These are phyloP conservation scores for Epichloe baconii DNA, from an alignment of 2,329 filamentous ascomycete species.

Conservation along the genomic window DNA sequence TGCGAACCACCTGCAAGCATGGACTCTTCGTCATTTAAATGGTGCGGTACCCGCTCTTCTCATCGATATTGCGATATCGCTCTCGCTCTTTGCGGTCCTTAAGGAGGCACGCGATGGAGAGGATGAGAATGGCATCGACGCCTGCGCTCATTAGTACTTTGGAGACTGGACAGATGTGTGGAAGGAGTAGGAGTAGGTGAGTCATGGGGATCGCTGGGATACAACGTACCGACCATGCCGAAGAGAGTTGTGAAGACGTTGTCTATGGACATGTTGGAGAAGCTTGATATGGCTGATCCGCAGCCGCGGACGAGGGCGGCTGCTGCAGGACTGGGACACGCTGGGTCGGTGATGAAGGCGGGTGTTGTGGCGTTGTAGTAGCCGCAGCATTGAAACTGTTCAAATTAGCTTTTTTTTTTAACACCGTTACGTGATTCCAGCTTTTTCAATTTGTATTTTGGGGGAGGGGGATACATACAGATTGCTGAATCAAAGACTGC, in stretches of 20 bases:
- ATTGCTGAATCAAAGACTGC: conserved; percentile 58
- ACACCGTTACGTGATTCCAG: neutral
- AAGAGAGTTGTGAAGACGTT: conserved; percentile 69
- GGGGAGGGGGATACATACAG: conserved; percentile 34
- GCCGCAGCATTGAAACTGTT: conserved; percentile 67
- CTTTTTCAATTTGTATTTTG: neutral
- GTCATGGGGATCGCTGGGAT: no score
- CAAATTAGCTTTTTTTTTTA: neutral
- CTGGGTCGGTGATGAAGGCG: conserved; percentile 55
- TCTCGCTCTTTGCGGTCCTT: conserved; percentile 72
- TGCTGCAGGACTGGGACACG: conserved; percentile 56
- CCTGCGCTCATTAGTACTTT: conserved; percentile 20
- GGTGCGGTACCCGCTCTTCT: conserved; percentile 51
- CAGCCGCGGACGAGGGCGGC: conserved; percentile 61
- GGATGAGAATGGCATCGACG: conserved; percentile 53
- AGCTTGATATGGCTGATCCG: conserved; percentile 51
- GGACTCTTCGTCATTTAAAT: conserved; percentile 21
- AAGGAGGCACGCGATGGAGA: conserved; percentile 61
- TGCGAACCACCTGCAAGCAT: neutral
- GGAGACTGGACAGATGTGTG: conserved; percentile 1
- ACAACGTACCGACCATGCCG: conserved; percentile 53
- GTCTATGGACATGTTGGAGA: conserved; percentile 60
- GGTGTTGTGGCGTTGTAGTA: conserved; percentile 61
- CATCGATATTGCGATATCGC: conserved; percentile 67
- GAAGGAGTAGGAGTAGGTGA: neutral